These are phyloP conservation scores for Paracamarosporium sp. DNA, from an alignment of 2,329 filamentous ascomycete genomes.

Conservation along the genomic window DNA sequence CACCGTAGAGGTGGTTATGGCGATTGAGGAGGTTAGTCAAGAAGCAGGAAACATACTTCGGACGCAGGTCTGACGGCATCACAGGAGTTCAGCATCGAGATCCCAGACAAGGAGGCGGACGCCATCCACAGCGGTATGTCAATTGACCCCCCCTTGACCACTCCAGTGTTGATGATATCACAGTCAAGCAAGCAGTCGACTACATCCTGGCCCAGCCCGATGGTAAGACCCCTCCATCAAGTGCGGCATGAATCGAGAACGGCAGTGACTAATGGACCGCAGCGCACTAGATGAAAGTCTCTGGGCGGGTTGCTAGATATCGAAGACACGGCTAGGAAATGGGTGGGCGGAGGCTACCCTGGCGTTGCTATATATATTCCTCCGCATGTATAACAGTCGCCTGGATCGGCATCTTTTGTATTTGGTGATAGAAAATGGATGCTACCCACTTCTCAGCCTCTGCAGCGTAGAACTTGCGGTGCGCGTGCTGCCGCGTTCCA, in stretches of 20 bases:
- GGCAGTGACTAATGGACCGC: conserved; percentile 24
- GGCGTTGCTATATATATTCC: conserved; percentile 44
- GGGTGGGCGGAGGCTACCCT: conserved; percentile 34
- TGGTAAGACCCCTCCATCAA: conserved; percentile 64
- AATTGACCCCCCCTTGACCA: neutral
- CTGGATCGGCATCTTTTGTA: conserved; percentile 42
- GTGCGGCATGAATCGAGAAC: neutral
- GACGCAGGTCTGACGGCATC: conserved; percentile 17
- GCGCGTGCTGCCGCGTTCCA: conserved; percentile 1
- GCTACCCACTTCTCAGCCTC: conserved; percentile 32
- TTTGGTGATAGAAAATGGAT: conserved; percentile 43
- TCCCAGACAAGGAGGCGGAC: conserved; percentile 96
- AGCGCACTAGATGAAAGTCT: conserved; percentile 43
- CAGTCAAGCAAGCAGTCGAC: conserved; percentile 92
- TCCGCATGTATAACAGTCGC: conserved; percentile 47
- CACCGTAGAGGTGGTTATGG: conserved; percentile 99
- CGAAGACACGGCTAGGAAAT: conserved; percentile 35
- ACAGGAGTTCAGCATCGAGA: conserved; percentile 89
- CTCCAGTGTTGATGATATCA: conserved; percentile 36
- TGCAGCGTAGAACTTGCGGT: neutral
- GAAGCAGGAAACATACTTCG: conserved; percentile 1
- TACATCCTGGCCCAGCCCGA: conserved; percentile 95
- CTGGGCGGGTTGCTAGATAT: conserved; percentile 22
- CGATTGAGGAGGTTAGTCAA: conserved; percentile 87
- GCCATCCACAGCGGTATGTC: conserved; percentile 88